Conservation (phyloP, 768 basidiomycete genomes). For the Suillus hirtellus region DNA sequence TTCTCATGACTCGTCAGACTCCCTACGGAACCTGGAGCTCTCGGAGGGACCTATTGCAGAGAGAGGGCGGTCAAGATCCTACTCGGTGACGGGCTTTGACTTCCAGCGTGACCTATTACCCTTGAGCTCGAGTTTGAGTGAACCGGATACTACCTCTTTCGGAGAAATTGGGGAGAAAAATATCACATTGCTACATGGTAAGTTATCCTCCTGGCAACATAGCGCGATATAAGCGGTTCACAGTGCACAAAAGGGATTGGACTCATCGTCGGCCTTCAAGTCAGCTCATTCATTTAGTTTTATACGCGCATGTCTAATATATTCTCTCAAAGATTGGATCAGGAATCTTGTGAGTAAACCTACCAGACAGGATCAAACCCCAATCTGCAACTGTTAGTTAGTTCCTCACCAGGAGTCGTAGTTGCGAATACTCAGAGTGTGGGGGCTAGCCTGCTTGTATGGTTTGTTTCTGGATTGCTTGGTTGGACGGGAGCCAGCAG, state of each 20-base stretch:
- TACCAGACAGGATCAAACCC: not conserved
- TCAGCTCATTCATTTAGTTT: conserved; percentile 24
- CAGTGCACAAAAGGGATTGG: conserved; percentile 62
- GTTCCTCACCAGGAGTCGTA: conserved; percentile 91
- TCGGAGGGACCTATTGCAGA: conserved; percentile 56
- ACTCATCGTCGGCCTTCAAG: conserved; percentile 81
- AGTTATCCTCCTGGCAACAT: conserved; percentile 19
- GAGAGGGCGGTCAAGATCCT: conserved; percentile 48
- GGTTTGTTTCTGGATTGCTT: conserved; percentile 80
- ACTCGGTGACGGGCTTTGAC: conserved; percentile 76
- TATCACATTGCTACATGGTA: conserved; percentile 77
- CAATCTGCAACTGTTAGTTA: conserved; percentile 29
- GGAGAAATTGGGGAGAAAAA: conserved; percentile 63
- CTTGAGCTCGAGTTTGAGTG: conserved; percentile 73
- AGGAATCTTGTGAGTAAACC: conserved; percentile 77
- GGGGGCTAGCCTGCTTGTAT: conserved; percentile 85
- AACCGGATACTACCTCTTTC: conserved; percentile 50
- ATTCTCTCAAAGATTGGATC: conserved; percentile 68
- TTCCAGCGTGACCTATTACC: conserved; percentile 79
- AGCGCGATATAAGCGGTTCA: conserved; percentile 11
- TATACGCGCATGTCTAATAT: conserved; percentile 2
- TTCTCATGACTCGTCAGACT: conserved; percentile 62
- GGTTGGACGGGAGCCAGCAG: conserved; percentile 97
- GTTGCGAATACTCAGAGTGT: conserved; percentile 87
- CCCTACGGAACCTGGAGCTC: conserved; percentile 77